phyloP scores from a whole-genome alignment of 768 basidiomycete genomes.

The Podaxis carcinomalis region DNA sequence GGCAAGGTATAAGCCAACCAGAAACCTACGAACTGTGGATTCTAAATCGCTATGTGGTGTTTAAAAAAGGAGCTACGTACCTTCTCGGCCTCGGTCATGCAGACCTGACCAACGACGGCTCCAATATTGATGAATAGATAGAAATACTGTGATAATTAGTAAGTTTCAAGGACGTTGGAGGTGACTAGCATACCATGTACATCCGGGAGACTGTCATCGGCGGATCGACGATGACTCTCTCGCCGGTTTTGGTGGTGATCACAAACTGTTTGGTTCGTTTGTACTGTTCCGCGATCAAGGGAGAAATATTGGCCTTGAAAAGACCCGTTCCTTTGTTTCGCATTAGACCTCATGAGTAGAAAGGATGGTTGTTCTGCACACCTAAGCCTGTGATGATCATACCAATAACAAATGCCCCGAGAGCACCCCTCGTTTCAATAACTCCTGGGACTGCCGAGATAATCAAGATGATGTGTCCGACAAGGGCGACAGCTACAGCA shows the following conservation, averaged over 20 bases:
- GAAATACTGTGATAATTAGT: constrained; percentile 41
- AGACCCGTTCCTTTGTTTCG: constrained; percentile 50
- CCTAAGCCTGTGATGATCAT: constrained; percentile 56
- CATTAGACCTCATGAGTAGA: neutral
- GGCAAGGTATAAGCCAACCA: constrained; percentile 63
- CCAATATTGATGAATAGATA: constrained; percentile 65
- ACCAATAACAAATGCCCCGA: constrained; percentile 52
- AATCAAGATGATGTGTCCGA: constrained; percentile 66
- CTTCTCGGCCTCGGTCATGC: constrained; percentile 66
- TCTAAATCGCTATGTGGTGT: constrained; percentile 15
- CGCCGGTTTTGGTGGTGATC: constrained; percentile 44
- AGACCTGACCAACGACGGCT: constrained; percentile 58
- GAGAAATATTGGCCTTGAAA: constrained; percentile 77
- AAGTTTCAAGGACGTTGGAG: neutral
- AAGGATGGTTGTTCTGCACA: constrained; percentile 11
- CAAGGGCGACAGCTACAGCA: constrained; percentile 49
- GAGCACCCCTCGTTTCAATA: constrained; percentile 48
- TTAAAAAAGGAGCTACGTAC: constrained; percentile 20
- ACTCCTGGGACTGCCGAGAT: constrained; percentile 61
- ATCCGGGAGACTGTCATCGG: constrained; percentile 60
- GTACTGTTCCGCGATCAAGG: constrained; percentile 77
- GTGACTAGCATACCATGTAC: constrained; percentile 52
- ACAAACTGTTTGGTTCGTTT: constrained; percentile 51
- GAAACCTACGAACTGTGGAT: constrained; percentile 54
- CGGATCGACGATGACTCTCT: constrained; percentile 75